A percentile compares a stretch with the other conserved stretches of the same genome.
phyloP scores from a whole-genome alignment of 176 grass and related monocot species.

The Hsuehochloa calcarea region DNA sequence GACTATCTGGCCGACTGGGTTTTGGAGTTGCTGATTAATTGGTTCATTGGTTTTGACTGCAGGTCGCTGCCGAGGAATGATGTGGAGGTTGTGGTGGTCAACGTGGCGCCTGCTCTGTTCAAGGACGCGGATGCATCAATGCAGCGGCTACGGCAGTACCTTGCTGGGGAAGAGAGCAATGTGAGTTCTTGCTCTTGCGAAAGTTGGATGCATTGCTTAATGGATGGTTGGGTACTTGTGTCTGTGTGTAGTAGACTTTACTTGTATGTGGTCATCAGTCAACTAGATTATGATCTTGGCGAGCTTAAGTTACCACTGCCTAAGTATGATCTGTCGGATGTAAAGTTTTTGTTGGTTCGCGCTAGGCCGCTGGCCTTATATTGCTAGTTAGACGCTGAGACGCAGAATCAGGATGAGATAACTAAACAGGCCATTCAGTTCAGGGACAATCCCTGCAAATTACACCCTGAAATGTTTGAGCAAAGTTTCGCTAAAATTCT shows the following conservation, averaged over 20 bases:
- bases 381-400: background rate
- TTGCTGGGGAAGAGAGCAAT: slow-evolving; percentile 35
- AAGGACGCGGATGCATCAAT: slow-evolving; percentile 62
- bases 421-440: slow-evolving; percentile 1
- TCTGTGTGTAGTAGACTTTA: background rate
- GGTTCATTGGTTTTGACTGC: background rate
- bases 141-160: slow-evolving; percentile 54
- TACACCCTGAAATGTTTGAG: background rate
- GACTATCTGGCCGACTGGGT: background rate
- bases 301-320: background rate
- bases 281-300: slow-evolving; percentile 12
- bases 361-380: background rate
- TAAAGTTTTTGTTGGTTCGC: background rate
- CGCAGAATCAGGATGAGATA: background rate
- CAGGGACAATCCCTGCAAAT: background rate
- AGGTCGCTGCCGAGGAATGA: slow-evolving; percentile 73
- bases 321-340: background rate
- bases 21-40: slow-evolving; percentile 1
- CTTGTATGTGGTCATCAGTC: background rate
- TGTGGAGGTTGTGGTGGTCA: slow-evolving; percentile 66
- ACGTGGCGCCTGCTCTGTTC: slow-evolving; percentile 60
- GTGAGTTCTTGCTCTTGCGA: slow-evolving; percentile 39
- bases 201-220: background rate
- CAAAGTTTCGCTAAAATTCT: background rate
- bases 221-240: background rate